phyloP scores from a whole-genome alignment of 805 yeast species.

The Danielia oregonensis region DNA sequence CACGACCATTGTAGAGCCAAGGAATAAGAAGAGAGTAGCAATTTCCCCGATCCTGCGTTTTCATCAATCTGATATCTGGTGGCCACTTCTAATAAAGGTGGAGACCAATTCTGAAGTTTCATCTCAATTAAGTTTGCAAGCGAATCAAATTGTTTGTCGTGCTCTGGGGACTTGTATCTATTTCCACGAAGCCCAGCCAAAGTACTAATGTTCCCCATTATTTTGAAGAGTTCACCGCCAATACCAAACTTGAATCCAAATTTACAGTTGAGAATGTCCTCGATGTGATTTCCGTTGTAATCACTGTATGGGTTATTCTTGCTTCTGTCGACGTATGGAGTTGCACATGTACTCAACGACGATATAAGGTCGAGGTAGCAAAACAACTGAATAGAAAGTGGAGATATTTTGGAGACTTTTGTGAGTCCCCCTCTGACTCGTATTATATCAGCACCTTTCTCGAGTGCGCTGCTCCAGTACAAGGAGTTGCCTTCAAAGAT shows the following conservation, averaged over 20 bases:
- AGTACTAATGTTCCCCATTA: constrained; percentile 24
- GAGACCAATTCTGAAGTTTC: constrained; percentile 24
- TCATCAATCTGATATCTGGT: constrained; percentile 10
- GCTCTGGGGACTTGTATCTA: constrained; percentile 13
- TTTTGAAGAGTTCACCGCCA: constrained; percentile 26
- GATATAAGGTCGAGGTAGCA: constrained; percentile 26
- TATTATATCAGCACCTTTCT: constrained; percentile 18
- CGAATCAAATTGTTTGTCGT: constrained; percentile 20
- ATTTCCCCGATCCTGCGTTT: constrained; percentile 5
- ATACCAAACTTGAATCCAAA: constrained; percentile 27
- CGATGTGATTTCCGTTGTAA: constrained; percentile 13
- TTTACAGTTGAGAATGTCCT: constrained; percentile 18
- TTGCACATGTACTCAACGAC: constrained; percentile 24
- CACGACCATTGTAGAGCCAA: constrained; percentile 27
- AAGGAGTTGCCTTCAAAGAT: constrained; percentile 23
- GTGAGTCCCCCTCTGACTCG: constrained; percentile 21
- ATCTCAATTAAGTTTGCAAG: constrained; percentile 23
- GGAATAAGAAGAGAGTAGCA: constrained; percentile 18
- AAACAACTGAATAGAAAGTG: constrained; percentile 23
- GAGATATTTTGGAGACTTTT: constrained; percentile 14
- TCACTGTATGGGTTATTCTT: constrained; percentile 3
- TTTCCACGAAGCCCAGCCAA: constrained; percentile 18
- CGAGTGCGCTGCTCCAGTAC: constrained; percentile 22
- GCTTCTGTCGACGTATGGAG: constrained; percentile 8
- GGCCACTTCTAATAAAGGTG: constrained; percentile 8